These are phyloP conservation scores for Tilletia walkeri DNA, from an alignment of 1,284 basidiomycete species.

Conservation along the genomic window DNA sequence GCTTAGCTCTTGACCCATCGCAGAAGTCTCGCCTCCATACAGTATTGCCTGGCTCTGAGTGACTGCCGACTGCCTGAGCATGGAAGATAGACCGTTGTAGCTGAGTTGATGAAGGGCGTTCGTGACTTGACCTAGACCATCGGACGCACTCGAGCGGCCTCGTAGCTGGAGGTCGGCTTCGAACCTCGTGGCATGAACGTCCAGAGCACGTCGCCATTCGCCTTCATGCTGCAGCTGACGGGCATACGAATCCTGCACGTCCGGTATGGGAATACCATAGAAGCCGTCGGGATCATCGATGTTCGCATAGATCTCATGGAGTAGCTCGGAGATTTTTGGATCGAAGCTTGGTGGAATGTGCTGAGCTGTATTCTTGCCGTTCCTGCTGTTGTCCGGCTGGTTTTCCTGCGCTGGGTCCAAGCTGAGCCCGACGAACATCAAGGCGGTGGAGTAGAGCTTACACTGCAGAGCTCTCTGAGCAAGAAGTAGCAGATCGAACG, in stretches of 20 bases:
- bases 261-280: slow-evolving; percentile 79
- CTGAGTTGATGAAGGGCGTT: slow-evolving; percentile 80
- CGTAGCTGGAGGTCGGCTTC: slow-evolving; percentile 58
- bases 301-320: slow-evolving; percentile 88
- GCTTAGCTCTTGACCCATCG: slow-evolving; percentile 27
- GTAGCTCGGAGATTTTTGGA: slow-evolving; percentile 54
- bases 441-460: slow-evolving; percentile 79
- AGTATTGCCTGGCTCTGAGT: too few species aligned
- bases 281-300: slow-evolving; percentile 98
- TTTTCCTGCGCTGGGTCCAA: slow-evolving; percentile 58
- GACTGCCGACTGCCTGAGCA: not conserved
- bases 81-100: slow-evolving; percentile 62
- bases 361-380: not conserved
- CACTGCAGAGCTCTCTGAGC: slow-evolving; percentile 72
- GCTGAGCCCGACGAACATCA: slow-evolving; percentile 83
- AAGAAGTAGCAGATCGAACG: slow-evolving; percentile 72
- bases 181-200: slow-evolving; percentile 78
- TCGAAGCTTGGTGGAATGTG: not conserved
- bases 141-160: not conserved
- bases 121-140: not conserved
- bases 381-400: slow-evolving; percentile 10
- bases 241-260: slow-evolving; percentile 74
- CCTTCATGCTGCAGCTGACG: slow-evolving; percentile 86
- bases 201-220: slow-evolving; percentile 85
- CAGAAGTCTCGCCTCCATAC: not conserved